These are phyloP conservation scores for Trypanosoma grayi DNA, from an alignment of 208 protist species.

Conservation along the genomic window DNA sequence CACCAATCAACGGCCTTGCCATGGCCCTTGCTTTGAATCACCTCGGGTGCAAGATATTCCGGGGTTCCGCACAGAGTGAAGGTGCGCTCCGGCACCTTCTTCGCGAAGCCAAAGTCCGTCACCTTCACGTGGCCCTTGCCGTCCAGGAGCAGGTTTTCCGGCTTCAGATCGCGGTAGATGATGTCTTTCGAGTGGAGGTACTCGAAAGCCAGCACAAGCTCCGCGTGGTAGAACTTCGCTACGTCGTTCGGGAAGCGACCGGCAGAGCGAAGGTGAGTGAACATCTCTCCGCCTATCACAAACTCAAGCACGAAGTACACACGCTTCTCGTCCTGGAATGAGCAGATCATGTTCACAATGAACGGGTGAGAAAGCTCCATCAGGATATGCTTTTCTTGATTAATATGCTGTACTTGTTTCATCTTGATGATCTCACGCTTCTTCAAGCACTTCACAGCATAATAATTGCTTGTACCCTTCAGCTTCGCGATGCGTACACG, in stretches of 20 bases:
- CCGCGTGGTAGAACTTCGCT: constrained; percentile 92
- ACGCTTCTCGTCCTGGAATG: constrained; percentile 92
- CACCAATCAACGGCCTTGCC: constrained; percentile 97
- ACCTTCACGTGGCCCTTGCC: constrained; percentile 82
- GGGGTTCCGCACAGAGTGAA: constrained; percentile 91
- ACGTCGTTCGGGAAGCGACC: constrained; percentile 84
- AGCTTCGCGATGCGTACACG: constrained; percentile 87
- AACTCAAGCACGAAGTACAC: constrained; percentile 94
- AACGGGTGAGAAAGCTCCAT: constrained; percentile 91
- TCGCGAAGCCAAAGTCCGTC: constrained; percentile 88
- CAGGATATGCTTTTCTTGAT: constrained; percentile 90
- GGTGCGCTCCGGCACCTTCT: constrained; percentile 74
- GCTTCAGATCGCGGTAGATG: constrained; percentile 87
- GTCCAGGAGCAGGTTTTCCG: constrained; percentile 81
- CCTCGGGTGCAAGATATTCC: constrained; percentile 91
- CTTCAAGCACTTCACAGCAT: constrained; percentile 90
- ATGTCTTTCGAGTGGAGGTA: constrained; percentile 91
- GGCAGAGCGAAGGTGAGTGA: constrained; percentile 83
- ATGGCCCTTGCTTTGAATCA: constrained; percentile 91
- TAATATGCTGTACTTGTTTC: constrained; percentile 86
- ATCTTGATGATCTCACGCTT: constrained; percentile 89
- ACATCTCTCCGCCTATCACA: constrained; percentile 91
- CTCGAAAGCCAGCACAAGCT: constrained; percentile 90
- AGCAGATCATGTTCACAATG: constrained; percentile 93
- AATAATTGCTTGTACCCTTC: constrained; percentile 81